Evolutionary conservation across 345 rosid species (phyloP).

Genomic region (Brassica incana): DNA sequence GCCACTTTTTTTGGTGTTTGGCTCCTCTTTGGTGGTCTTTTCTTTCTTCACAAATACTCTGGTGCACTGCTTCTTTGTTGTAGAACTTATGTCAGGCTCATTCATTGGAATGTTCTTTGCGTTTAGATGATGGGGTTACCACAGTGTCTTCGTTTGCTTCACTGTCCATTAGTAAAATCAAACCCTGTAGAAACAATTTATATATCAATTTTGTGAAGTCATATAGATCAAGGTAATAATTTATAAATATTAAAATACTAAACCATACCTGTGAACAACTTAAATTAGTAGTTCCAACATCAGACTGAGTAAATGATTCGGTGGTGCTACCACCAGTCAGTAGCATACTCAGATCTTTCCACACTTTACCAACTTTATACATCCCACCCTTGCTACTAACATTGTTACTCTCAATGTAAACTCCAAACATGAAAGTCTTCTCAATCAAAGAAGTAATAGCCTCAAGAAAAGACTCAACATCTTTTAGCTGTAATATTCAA

Average conservation of each 20-base stretch:
- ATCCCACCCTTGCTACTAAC: no score
- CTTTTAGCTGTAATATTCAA: no score
- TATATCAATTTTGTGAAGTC: not conserved
- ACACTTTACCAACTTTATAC: no score
- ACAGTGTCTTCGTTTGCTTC: not conserved
- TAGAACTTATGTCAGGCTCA: not conserved
- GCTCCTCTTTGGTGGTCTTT: not conserved
- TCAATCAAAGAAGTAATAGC: no score
- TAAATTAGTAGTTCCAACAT: not conserved
- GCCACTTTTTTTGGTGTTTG: not conserved
- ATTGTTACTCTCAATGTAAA: no score
- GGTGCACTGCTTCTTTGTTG: not conserved
- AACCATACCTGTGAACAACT: not conserved
- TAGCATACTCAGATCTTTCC: no score
- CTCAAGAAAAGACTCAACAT: no score
- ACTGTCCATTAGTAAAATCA: not conserved
- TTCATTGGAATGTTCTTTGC: not conserved
- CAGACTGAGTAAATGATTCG: not conserved
- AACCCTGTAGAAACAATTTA: not conserved
- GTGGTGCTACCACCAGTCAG: no score
- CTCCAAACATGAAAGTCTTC: no score
- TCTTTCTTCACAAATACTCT: not conserved
- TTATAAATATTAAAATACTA: not conserved
- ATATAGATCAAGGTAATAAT: no score
- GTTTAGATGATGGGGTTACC: not conserved